Percentiles rank a stretch among this genome's conserved stretches.
phyloP scores from a whole-genome alignment of 768 basidiomycete species.

The Rhodotorula diobovata region DNA sequence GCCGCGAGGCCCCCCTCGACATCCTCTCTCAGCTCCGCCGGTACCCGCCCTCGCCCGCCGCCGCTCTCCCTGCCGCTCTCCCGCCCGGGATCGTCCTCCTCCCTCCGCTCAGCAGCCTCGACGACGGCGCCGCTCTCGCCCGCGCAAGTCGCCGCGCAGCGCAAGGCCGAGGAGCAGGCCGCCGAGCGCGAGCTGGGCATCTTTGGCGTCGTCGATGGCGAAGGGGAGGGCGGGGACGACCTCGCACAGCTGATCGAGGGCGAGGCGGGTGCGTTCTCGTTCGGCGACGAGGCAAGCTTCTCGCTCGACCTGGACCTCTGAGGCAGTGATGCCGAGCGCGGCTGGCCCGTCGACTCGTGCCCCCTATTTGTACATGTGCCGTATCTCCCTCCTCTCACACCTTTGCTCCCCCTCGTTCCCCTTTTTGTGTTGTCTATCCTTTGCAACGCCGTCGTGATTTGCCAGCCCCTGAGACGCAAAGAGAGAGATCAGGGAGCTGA shows the following conservation, averaged over 20 bases:
- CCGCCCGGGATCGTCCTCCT: slow-evolving; percentile 4
- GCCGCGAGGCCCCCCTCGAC: neutral
- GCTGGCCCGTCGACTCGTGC: neutral
- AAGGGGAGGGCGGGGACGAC: neutral
- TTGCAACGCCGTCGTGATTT: too few species aligned
- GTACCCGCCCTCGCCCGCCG: neutral
- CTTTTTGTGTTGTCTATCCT: too few species aligned
- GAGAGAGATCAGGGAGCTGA: too few species aligned
- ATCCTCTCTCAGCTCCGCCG: neutral
- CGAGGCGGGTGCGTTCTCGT: neutral
- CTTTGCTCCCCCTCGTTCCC: neutral
- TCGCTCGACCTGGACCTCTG: neutral
- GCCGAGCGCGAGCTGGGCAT: slow-evolving; percentile 15
- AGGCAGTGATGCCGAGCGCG: neutral
- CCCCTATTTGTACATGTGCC: neutral
- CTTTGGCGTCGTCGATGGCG: slow-evolving; percentile 10
- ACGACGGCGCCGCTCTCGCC: too few species aligned
- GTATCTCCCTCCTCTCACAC: neutral
- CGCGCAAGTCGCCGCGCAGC: neutral
- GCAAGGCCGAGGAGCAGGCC: neutral
- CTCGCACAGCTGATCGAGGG: neutral
- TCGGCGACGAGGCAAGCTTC: neutral
- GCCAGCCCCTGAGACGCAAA: too few species aligned
- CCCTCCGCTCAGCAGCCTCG: neutral
- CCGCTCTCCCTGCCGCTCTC: slow-evolving; percentile 1